Evolutionary conservation across 2,329 filamentous ascomycete species (phyloP).

Genomic region (Aspergillus pseudonomiae): DNA sequence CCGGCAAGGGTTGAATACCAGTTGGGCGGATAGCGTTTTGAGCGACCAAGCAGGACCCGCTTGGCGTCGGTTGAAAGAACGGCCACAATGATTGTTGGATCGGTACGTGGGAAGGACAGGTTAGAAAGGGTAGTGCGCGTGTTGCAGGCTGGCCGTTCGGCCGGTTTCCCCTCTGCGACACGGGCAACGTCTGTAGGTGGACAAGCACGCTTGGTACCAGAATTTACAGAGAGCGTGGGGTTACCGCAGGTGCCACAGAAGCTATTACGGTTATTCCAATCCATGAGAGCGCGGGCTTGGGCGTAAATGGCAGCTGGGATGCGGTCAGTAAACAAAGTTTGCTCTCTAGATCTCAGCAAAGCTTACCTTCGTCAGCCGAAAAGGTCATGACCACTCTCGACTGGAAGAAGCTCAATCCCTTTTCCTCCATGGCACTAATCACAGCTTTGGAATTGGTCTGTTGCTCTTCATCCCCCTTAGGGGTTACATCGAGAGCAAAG

Average conservation of each 20-base stretch:
- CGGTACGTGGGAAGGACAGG: slow-evolving; percentile 86
- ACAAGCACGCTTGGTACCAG: slow-evolving; percentile 48
- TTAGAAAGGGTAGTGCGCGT: slow-evolving; percentile 88
- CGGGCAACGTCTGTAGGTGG: slow-evolving; percentile 47
- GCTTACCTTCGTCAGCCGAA: slow-evolving; percentile 62
- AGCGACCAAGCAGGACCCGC: slow-evolving; percentile 79
- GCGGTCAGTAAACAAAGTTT: slow-evolving; percentile 6
- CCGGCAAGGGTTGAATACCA: slow-evolving; percentile 91
- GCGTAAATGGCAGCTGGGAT: slow-evolving; percentile 80
- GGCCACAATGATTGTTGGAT: slow-evolving; percentile 94
- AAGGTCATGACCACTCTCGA: slow-evolving; percentile 67
- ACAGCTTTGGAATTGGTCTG: slow-evolving; percentile 59
- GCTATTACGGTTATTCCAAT: slow-evolving; percentile 92
- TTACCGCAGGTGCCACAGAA: slow-evolving; percentile 91
- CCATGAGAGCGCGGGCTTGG: slow-evolving; percentile 81
- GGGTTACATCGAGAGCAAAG: slow-evolving; percentile 88
- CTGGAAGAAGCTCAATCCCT: slow-evolving; percentile 67
- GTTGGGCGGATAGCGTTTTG: slow-evolving; percentile 77
- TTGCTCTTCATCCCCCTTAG: slow-evolving; percentile 64
- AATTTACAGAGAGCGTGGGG: slow-evolving; percentile 64
- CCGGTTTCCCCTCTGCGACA: slow-evolving; percentile 31
- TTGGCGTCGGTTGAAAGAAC: slow-evolving; percentile 80
- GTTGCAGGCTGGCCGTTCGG: slow-evolving; percentile 68
- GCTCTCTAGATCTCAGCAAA: not conserved
- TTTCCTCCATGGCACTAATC: slow-evolving; percentile 61